Evolutionary conservation across 331 rosid species (phyloP).

Genomic region (Quercus lobata): DNA sequence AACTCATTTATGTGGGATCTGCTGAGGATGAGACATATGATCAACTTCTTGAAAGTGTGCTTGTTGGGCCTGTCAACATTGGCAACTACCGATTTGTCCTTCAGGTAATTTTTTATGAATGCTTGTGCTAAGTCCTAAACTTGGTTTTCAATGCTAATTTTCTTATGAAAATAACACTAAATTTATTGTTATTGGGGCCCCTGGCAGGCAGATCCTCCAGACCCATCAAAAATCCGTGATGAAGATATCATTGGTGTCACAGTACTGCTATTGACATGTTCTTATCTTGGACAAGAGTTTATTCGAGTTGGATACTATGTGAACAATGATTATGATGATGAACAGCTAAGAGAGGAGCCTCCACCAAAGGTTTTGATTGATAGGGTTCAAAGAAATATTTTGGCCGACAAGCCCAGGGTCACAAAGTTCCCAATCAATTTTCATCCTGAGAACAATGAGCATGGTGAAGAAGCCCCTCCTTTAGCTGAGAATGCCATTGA

Average conservation of each 20-base stretch:
- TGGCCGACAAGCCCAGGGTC: slow-evolving; percentile 92
- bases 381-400: slow-evolving; percentile 87
- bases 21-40: slow-evolving; percentile 80
- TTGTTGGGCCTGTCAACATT: slow-evolving; percentile 95
- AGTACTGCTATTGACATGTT: slow-evolving; percentile 81
- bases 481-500: slow-evolving; percentile 15
- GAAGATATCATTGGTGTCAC: slow-evolving; percentile 97
- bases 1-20: slow-evolving; percentile 89
- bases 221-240: slow-evolving; percentile 90
- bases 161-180: neutral
- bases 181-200: neutral
- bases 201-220: slow-evolving; percentile 95
- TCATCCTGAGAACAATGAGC: slow-evolving; percentile 66
- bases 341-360: slow-evolving; percentile 94
- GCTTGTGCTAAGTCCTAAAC: neutral
- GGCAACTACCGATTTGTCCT: slow-evolving; percentile 89
- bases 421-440: slow-evolving; percentile 95
- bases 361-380: slow-evolving; percentile 73
- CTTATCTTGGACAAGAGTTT: slow-evolving; percentile 89
- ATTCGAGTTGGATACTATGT: slow-evolving; percentile 91
- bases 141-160: slow-evolving; percentile 1
- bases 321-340: slow-evolving; percentile 93
- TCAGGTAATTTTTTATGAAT: slow-evolving; percentile 45
- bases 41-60: slow-evolving; percentile 66
- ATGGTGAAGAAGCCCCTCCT: slow-evolving; percentile 11